phyloP scores from a whole-genome alignment of 2,329 filamentous ascomycete genomes.

The Aspergillus texensis region DNA sequence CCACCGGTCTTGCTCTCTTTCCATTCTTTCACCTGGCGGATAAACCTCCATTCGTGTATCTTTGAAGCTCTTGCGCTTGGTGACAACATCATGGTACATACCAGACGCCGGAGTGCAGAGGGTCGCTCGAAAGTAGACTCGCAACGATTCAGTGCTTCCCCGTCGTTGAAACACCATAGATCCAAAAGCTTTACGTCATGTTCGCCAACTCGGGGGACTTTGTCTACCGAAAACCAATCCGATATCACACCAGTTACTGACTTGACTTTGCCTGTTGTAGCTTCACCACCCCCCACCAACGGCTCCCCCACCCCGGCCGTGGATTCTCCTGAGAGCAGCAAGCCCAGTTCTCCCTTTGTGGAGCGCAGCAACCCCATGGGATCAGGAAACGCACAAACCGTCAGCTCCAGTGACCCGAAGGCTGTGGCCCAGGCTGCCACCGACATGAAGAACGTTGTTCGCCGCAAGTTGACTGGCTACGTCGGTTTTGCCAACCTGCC shows the following conservation, averaged over 20 bases:
- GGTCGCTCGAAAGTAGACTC: slow-evolving; percentile 17
- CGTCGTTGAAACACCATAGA: slow-evolving; percentile 9
- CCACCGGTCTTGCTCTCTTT: slow-evolving; percentile 12
- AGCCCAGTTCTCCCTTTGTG: slow-evolving; percentile 57
- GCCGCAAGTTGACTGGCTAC: slow-evolving; percentile 96
- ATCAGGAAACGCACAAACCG: slow-evolving; percentile 58
- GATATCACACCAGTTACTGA: slow-evolving; percentile 24
- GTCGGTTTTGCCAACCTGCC: slow-evolving; percentile 98
- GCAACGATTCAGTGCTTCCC: slow-evolving; percentile 7
- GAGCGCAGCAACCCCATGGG: slow-evolving; percentile 63
- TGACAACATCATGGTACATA: slow-evolving; percentile 18
- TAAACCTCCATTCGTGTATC: not conserved
- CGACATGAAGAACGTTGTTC: slow-evolving; percentile 92
- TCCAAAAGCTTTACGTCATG: slow-evolving; percentile 21
- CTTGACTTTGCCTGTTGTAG: slow-evolving; percentile 29
- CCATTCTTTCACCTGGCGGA: slow-evolving; percentile 9
- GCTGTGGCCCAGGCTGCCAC: slow-evolving; percentile 57
- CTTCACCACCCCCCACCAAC: slow-evolving; percentile 37
- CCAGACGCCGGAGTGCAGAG: slow-evolving; percentile 22
- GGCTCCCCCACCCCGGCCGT: slow-evolving; percentile 31
- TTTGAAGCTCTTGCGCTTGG: slow-evolving; percentile 13
- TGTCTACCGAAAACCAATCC: slow-evolving; percentile 18
- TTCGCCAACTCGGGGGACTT: slow-evolving; percentile 12
- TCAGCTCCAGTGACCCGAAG: slow-evolving; percentile 67
- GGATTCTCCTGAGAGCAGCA: slow-evolving; percentile 50